These are phyloP conservation scores for Rhizopus sp. DNA, from an alignment of 371 early-diverging fungal species.

Conservation along the genomic window DNA sequence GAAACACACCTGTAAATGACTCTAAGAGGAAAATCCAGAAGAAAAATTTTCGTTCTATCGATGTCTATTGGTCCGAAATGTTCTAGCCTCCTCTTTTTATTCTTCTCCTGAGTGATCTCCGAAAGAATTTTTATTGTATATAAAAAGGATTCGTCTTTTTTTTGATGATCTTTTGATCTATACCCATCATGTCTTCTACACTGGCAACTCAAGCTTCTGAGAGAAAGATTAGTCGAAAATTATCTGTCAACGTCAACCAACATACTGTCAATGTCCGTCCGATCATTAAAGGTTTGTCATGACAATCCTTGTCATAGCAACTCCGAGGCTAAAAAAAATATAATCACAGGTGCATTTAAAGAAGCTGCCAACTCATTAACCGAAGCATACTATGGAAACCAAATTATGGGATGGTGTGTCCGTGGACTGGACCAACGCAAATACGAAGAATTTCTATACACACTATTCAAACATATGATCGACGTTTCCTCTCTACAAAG, in stretches of 20 bases:
- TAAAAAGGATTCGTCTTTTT: neutral
- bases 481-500: constrained; percentile 33
- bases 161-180: neutral
- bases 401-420: constrained; percentile 37
- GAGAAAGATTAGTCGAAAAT: constrained; percentile 35
- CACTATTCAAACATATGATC: constrained; percentile 41
- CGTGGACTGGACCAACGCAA: constrained; percentile 26
- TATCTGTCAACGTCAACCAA: constrained; percentile 38
- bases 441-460: constrained; percentile 30
- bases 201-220: constrained; percentile 10
- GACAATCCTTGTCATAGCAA: neutral
- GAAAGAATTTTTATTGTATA: no score
- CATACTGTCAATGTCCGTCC: constrained; percentile 40
- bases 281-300: constrained; percentile 38
- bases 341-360: constrained; percentile 43
- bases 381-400: constrained; percentile 33
- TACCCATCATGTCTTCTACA: neutral
- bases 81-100: neutral
- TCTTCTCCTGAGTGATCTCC: neutral
- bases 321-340: neutral
- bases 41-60: no score
- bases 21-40: no score
- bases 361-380: constrained; percentile 47
- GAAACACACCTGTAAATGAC: no score
- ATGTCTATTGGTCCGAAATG: neutral